Evolutionary conservation across 257 asterid species (phyloP), one percentile per base, ranked within the genome.

Genomic region (Plantago major): DNA sequence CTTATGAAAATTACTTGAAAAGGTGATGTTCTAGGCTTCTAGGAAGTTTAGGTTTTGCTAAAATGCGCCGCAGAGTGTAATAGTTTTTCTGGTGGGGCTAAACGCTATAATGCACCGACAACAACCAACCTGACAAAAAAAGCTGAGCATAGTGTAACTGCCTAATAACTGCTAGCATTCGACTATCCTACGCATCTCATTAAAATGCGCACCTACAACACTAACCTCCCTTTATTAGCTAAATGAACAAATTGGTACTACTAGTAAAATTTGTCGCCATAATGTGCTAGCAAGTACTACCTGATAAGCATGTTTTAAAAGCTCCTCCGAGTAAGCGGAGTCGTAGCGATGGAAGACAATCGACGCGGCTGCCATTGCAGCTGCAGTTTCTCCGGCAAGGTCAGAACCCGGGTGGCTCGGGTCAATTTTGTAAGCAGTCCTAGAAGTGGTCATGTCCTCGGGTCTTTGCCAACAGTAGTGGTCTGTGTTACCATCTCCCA

Each of bases 401-500:
- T 91, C 98, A 0, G 98, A 91, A 8, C 98, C 98, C 0, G 98
- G 98, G 60, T 88, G 82, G n/a, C 78, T 79, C 0, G 95, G 68
- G 62, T 91, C 96, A 3, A 91, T 76, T 80, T 75, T 91, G 77
- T 91, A 91, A 0, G 85, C 94, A 5, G 77, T 86, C 58, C 98
- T 76, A 18, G 96, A 70, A 14, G 98, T 91, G 57, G 87, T 81
- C 98, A 91, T 91, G 72, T 91, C 96, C 76, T 91, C 98, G n/a
- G 98, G 81, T 5, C 98, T 74, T 66, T 91, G 87, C 98, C 98
- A 91, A 42, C 98, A 88, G 22, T 78, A 88, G 68, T 91, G 96
- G 62, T 91, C 98, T 1, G 98, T 80, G 0, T 42, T 82, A 47
- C 98, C 98, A 70, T 91, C 96, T 55, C 98, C 98, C 0, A 88